These are phyloP conservation scores for Logfia minima DNA, from an alignment of 129 eudicot genomes.

Conservation along the genomic window DNA sequence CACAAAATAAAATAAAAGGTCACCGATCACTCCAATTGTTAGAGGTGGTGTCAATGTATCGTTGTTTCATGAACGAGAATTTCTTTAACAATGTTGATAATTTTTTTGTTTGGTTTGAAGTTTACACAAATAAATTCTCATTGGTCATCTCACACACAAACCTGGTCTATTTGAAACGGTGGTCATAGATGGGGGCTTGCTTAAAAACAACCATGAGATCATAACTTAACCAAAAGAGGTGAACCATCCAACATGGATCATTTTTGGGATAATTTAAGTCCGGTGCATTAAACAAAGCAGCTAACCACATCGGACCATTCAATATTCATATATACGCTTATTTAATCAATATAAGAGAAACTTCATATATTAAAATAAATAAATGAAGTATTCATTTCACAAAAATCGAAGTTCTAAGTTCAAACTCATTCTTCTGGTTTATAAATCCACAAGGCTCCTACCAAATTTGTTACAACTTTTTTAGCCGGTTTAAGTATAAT, in stretches of 20 bases:
- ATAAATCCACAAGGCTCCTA: neutral
- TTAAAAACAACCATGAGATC: too few species aligned
- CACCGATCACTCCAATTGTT: neutral
- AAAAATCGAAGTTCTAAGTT: neutral
- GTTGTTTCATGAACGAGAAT: neutral
- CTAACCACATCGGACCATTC: neutral
- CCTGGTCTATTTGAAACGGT: neutral
- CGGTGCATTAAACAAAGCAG: neutral
- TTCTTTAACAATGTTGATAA: neutral
- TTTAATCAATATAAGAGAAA: too few species aligned
- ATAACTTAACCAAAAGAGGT: too few species aligned
- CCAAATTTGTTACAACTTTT: neutral
- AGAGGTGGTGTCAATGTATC: neutral
- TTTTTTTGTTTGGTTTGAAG: slow-evolving; percentile 7
- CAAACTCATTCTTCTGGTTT: neutral
- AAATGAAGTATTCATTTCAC: too few species aligned
- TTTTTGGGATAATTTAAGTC: neutral
- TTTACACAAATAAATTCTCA: neutral
- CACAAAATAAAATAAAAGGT: neutral
- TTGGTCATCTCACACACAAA: neutral
- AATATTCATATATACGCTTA: too few species aligned
- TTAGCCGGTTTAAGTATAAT: neutral
- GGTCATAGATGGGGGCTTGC: too few species aligned
- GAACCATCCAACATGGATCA: neutral
- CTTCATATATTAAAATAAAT: too few species aligned